These are phyloP conservation scores for Buddleja alternifolia DNA, from an alignment of 257 asterid species.

Conservation along the genomic window DNA sequence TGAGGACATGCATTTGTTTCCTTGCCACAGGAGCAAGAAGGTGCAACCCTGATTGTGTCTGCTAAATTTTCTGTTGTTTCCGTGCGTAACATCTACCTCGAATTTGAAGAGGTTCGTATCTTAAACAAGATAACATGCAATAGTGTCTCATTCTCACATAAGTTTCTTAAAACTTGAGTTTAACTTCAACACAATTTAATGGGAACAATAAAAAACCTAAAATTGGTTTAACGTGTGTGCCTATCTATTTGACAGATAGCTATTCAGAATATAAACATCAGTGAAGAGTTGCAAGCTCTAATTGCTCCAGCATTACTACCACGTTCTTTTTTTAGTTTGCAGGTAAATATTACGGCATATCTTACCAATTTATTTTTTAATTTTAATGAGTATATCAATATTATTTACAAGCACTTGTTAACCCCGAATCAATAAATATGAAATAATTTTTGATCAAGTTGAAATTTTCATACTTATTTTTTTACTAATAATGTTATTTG, in stretches of 20 bases:
- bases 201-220: slow-evolving; percentile 12
- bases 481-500: slow-evolving; percentile 1
- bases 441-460: too few species aligned
- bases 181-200: slow-evolving; percentile 4
- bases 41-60: slow-evolving; percentile 79
- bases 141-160: not conserved
- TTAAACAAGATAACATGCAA: not conserved
- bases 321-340: slow-evolving; percentile 72
- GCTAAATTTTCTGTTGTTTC: slow-evolving; percentile 86
- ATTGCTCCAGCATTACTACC: slow-evolving; percentile 90
- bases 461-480: too few species aligned
- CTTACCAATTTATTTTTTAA: slow-evolving; percentile 7
- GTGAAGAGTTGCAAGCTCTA: slow-evolving; percentile 77
- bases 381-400: slow-evolving; percentile 5
- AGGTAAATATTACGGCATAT: slow-evolving; percentile 42
- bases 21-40: slow-evolving; percentile 77
- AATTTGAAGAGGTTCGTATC: slow-evolving; percentile 77
- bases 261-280: slow-evolving; percentile 67
- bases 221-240: not conserved
- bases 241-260: slow-evolving; percentile 55
- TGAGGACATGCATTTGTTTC: slow-evolving; percentile 15
- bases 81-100: slow-evolving; percentile 71
- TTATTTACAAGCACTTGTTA: too few species aligned
- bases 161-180: not conserved
- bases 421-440: too few species aligned